Percentiles rank a stretch among this genome's conserved stretches.
Evolutionary conservation across 495 filamentous ascomycete species (phyloP).

Genomic region (Evernia prunastri): DNA sequence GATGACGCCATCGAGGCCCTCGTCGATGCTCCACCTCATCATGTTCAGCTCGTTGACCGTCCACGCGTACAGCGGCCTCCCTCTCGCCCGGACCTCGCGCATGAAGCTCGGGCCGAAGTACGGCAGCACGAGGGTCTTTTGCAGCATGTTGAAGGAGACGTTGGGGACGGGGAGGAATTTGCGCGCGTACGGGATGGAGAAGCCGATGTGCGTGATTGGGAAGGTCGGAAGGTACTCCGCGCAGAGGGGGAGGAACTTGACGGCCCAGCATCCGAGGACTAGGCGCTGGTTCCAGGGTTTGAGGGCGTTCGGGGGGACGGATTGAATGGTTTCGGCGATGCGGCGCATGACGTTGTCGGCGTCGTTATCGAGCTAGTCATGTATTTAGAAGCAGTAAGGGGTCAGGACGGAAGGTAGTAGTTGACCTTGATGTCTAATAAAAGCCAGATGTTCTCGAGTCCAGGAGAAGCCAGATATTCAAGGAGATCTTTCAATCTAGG

Average conservation of each 20-base stretch:
- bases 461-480: conserved; percentile 56
- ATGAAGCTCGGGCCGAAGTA: conserved; percentile 55
- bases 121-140: conserved; percentile 57
- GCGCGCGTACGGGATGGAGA: conserved; percentile 59
- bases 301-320: conserved; percentile 37
- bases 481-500: conserved; percentile 71
- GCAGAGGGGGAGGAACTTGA: conserved; percentile 56
- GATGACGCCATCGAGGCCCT: conserved; percentile 49
- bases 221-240: conserved; percentile 58
- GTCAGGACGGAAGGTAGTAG: not conserved
- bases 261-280: conserved; percentile 72
- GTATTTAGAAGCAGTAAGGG: conserved; percentile 9
- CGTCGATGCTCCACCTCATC: conserved; percentile 66
- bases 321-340: conserved; percentile 54
- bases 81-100: conserved; percentile 45
- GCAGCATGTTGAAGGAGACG: conserved; percentile 69
- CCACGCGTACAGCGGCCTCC: conserved; percentile 65
- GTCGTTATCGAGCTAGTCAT: conserved; percentile 58
- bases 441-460: conserved; percentile 62
- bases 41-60: conserved; percentile 69
- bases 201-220: conserved; percentile 65
- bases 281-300: conserved; percentile 65
- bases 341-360: conserved; percentile 59
- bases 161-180: conserved; percentile 56
- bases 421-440: conserved; percentile 88